These are phyloP conservation scores for Trametes villosa DNA, from an alignment of 768 basidiomycete species.

Conservation along the genomic window DNA sequence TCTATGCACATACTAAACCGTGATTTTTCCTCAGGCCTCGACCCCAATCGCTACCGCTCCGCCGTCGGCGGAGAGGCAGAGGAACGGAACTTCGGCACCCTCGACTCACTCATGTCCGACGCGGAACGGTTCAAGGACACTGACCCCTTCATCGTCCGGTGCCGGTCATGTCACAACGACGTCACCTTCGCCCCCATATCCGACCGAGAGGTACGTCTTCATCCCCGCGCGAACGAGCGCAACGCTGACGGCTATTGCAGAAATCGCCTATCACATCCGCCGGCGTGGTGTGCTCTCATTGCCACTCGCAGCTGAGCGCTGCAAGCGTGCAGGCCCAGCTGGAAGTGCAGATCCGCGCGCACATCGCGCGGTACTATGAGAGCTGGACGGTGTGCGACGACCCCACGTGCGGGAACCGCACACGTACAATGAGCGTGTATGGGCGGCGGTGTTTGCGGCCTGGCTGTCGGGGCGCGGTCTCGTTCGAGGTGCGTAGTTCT, in stretches of 20 bases:
- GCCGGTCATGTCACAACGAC: constrained; percentile 70
- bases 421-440: constrained; percentile 94
- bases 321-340: constrained; percentile 83
- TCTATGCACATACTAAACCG: background rate
- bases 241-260: constrained; percentile 41
- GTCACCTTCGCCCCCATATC: constrained; percentile 61
- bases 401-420: constrained; percentile 76
- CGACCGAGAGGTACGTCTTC: constrained; percentile 56
- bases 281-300: constrained; percentile 76
- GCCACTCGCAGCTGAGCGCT: constrained; percentile 52
- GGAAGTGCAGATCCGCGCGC: constrained; percentile 80
- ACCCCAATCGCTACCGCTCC: constrained; percentile 58
- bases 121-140: constrained; percentile 83
- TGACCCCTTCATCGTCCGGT: constrained; percentile 72
- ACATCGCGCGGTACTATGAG: constrained; percentile 84
- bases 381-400: constrained; percentile 91
- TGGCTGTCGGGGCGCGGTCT: constrained; percentile 70
- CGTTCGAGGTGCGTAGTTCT: constrained; percentile 68
- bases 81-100: constrained; percentile 71
- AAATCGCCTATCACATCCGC: constrained; percentile 63
- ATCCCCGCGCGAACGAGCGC: background rate
- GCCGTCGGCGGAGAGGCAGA: constrained; percentile 47
- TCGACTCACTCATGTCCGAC: constrained; percentile 91
- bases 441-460: constrained; percentile 77
- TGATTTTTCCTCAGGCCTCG: constrained; percentile 48